Conservation (phyloP, 208 protist species). For the Balamuthia mandrillaris region DNA sequence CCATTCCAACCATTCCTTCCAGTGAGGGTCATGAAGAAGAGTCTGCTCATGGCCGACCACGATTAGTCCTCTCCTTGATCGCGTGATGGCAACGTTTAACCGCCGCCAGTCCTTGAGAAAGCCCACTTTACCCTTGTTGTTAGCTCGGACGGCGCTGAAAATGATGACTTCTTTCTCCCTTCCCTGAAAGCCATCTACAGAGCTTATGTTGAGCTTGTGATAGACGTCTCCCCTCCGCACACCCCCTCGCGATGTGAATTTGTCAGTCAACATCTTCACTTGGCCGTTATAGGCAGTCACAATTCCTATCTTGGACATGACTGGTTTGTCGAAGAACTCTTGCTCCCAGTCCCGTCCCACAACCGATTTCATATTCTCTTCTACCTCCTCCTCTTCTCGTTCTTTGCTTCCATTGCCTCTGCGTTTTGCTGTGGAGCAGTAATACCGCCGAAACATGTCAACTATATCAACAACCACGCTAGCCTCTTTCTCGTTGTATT, state of each 20-base stretch:
- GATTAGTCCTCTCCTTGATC: not conserved
- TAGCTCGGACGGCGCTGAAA: constrained; percentile 55
- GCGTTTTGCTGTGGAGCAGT: not conserved
- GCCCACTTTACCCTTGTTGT: constrained; percentile 44
- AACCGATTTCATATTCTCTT: not conserved
- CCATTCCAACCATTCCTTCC: not conserved
- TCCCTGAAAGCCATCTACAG: constrained; percentile 66
- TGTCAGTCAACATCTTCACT: not conserved
- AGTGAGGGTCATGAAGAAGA: not conserved
- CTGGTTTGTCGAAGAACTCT: too few species aligned
- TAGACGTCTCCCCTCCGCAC: not conserved
- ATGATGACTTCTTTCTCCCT: constrained; percentile 68
- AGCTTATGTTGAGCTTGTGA: constrained; percentile 42
- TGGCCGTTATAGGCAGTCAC: constrained; percentile 49
- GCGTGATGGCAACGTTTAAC: not conserved
- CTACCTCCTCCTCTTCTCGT: not conserved
- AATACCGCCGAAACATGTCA: not conserved
- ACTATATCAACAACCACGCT: not conserved
- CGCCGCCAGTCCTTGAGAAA: constrained; percentile 54
- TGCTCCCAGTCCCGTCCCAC: not conserved
- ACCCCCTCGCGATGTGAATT: not conserved
- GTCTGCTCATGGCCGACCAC: not conserved
- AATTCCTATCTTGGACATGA: constrained; percentile 43
- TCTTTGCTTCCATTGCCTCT: not conserved
- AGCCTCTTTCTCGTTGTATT: not conserved